Evolutionary conservation across 805 yeast genomes (phyloP).

Genomic region (Kodamaea hsintzibuensis): DNA sequence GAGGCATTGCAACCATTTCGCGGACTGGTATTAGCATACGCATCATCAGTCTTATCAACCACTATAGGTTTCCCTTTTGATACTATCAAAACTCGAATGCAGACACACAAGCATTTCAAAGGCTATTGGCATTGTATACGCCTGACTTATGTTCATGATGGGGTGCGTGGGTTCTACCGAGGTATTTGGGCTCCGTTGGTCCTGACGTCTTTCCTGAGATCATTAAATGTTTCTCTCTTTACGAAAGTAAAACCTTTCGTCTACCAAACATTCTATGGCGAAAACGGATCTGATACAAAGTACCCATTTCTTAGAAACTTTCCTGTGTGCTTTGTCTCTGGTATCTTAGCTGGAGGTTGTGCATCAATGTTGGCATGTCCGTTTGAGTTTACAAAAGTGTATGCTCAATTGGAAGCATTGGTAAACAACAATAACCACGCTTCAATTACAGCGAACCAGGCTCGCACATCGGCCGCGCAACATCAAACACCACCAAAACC

Average conservation of each 20-base stretch:
- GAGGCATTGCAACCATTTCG: constrained; percentile 49
- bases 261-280: constrained; percentile 16
- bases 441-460: constrained; percentile 11
- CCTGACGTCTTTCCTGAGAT: constrained; percentile 63
- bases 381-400: constrained; percentile 79
- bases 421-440: constrained; percentile 21
- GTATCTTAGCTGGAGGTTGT: constrained; percentile 64
- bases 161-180: constrained; percentile 67
- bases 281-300: constrained; percentile 15
- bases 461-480: constrained; percentile 5
- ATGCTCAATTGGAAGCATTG: constrained; percentile 67
- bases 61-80: constrained; percentile 82
- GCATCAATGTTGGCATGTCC: constrained; percentile 75
- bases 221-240: constrained; percentile 65
- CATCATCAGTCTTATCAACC: constrained; percentile 63
- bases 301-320: constrained; percentile 44
- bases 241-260: constrained; percentile 50
- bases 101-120: constrained; percentile 62
- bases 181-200: constrained; percentile 76
- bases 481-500: constrained; percentile 12
- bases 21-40: constrained; percentile 60
- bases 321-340: constrained; percentile 54
- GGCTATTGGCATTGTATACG: constrained; percentile 58
- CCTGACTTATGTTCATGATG: constrained; percentile 60
- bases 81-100: constrained; percentile 85